These are phyloP conservation scores for Begonia peltatifolia DNA, from an alignment of 306 rosid species.

Conservation along the genomic window DNA sequence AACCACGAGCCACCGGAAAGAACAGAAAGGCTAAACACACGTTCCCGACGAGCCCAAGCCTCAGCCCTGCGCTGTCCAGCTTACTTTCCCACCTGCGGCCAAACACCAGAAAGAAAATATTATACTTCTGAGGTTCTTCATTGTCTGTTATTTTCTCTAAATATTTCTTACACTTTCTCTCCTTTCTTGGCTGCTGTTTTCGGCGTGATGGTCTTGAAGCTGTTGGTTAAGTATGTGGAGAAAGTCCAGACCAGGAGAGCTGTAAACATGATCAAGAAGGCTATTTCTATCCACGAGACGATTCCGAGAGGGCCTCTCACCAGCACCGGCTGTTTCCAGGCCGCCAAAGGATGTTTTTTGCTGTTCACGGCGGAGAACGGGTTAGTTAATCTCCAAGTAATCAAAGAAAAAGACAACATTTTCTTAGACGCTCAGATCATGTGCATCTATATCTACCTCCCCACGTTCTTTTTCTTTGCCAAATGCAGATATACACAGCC, in stretches of 20 bases:
- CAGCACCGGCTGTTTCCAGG: conserved; percentile 40
- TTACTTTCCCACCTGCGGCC: conserved; percentile 62
- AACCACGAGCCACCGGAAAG: conserved; percentile 67
- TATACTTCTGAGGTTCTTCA: too few relatives aligned
- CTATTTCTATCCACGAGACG: conserved; percentile 43
- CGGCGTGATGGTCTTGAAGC: conserved; percentile 23
- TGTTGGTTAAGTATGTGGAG: conserved; percentile 18
- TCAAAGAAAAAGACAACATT: neutral
- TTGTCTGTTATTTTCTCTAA: too few relatives aligned
- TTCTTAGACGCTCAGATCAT: neutral
- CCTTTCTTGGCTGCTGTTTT: conserved; percentile 23
- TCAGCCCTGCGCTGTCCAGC: conserved; percentile 20
- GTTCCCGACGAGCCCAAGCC: conserved; percentile 47
- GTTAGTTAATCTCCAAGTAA: neutral
- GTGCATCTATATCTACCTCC: neutral
- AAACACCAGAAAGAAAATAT: neutral
- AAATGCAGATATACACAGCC: conserved; percentile 57
- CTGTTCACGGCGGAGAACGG: neutral
- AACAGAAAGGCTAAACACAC: conserved; percentile 44
- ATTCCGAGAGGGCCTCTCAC: conserved; percentile 83
- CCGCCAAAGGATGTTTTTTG: conserved; percentile 2
- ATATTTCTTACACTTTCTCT: conserved; percentile 31
- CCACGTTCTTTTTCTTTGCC: conserved; percentile 12
- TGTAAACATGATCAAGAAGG: conserved; percentile 49
- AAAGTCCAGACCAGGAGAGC: conserved; percentile 54